Percentiles rank a stretch among this genome's conserved stretches.
Evolutionary conservation across 116 monocot species (phyloP).

Genomic region (Cymodocea nodosa): DNA sequence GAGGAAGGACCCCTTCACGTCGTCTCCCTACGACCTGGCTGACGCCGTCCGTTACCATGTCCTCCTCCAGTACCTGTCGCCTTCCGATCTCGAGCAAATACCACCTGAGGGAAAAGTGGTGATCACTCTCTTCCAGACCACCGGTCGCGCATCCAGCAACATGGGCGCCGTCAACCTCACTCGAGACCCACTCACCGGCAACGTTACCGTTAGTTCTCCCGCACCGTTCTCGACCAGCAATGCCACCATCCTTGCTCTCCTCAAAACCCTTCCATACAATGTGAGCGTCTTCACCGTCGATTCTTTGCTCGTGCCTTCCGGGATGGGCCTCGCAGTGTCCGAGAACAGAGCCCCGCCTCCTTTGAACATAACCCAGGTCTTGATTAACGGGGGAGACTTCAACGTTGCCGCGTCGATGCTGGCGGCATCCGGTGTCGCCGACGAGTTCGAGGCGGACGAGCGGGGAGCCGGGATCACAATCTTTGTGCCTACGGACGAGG

Average conservation of each 20-base stretch:
- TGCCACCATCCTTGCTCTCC: constrained; percentile 43
- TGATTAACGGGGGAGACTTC: constrained; percentile 65
- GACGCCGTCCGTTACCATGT: constrained; percentile 86
- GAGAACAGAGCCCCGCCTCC: constrained; percentile 30
- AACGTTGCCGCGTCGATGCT: constrained; percentile 88
- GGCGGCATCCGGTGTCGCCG: constrained; percentile 67
- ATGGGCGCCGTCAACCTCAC: constrained; percentile 85
- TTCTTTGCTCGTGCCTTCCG: constrained; percentile 46
- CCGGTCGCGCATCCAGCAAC: constrained; percentile 67
- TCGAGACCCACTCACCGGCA: constrained; percentile 14
- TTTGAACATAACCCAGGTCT: constrained; percentile 62
- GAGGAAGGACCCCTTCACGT: constrained; percentile 19
- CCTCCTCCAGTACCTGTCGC: constrained; percentile 83
- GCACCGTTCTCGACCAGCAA: constrained; percentile 43
- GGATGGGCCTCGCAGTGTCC: constrained; percentile 64
- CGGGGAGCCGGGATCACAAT: constrained; percentile 85
- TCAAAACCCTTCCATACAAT: constrained; percentile 64
- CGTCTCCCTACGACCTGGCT: constrained; percentile 39
- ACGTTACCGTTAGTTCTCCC: constrained; percentile 35
- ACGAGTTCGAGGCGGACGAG: constrained; percentile 69
- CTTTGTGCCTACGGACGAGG: constrained; percentile 87
- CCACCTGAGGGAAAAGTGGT: constrained; percentile 58
- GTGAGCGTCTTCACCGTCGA: constrained; percentile 62
- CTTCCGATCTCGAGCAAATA: constrained; percentile 53
- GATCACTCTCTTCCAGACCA: constrained; percentile 86